Evolutionary conservation across 306 rosid genomes (phyloP), one percentile per base, ranked within the genome.

Genomic region (Quercus cerris): DNA sequence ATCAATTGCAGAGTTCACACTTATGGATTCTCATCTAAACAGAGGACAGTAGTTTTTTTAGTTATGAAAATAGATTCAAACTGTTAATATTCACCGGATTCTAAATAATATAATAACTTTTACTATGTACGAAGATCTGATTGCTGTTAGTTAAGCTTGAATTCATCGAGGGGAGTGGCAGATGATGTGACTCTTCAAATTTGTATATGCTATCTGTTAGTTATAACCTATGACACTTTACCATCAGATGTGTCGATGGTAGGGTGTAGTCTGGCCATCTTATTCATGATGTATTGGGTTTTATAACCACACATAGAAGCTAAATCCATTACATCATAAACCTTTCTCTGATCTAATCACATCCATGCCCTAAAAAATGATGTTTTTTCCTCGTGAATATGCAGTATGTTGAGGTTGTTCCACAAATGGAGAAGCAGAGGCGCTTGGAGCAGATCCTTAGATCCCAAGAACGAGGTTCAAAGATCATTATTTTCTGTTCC

Each of bases 361-460:
- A 17, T 67, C 51, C 27, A 7, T 33, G n/a, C 18, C 44, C 38
- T 19, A 67, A 1, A 3, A 33, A 67, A 8, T 66, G 49, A 33
- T 35, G 2, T 5, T 31, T 67, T 67, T 67, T 33, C 38, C 14
- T 67, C 1, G 27, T 55, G 12, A 54, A 74, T 19, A 19, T 69
- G 81, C 90, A 96, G 99, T 96, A 90, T 84, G 98, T 96, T 83
- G 99, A 96, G 84, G 93, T 96, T 66, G 97, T 96, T 79, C 97
- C 98, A 27, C 98, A 90, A 88, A 88, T 96, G 97, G 99, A 96
- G 87, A 96, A 93, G 74, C 97, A 96, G 81, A 89, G 97, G 84
- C 99, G 99, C 76, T 81, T 96, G 81, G 99, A 96, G 89, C 97
- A 96, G 87, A 96, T 96, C 80, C 97, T 96, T 77, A 87, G 97